A percentile compares a stretch with the other conserved stretches of the same genome.
These are phyloP conservation scores for Rhizomucor miehei DNA, from an alignment of 371 early-diverging fungal species.

Conservation along the genomic window DNA sequence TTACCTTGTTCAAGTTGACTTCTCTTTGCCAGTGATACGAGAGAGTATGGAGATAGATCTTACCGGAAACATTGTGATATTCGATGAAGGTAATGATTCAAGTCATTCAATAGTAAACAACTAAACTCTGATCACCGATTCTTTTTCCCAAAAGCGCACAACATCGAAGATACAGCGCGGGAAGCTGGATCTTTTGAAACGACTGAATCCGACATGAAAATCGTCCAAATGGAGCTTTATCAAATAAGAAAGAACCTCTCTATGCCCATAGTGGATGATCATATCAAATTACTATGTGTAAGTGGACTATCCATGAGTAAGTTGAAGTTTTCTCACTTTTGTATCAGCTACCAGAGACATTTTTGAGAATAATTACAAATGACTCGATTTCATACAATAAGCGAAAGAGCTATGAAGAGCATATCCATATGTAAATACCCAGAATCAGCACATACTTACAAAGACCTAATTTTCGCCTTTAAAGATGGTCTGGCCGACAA, in stretches of 20 bases:
- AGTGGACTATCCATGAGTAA: neutral
- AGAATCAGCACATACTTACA: neutral
- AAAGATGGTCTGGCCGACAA: conserved; percentile 39
- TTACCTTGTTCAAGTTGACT: neutral
- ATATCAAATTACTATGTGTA: conserved; percentile 36
- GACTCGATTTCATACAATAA: conserved; percentile 13
- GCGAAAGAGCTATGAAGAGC: conserved; percentile 38
- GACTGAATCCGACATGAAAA: conserved; percentile 34
- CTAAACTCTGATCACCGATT: too few relatives aligned
- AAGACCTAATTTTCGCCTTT: too few relatives aligned
- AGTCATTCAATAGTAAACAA: too few relatives aligned
- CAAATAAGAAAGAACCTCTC: conserved; percentile 12
- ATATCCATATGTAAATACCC: conserved; percentile 33
- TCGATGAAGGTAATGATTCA: conserved; percentile 90
- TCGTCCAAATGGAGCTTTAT: conserved; percentile 34
- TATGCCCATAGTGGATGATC: conserved; percentile 15
- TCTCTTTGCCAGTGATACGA: conserved; percentile 41
- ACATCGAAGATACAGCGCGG: conserved; percentile 59
- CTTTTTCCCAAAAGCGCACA: conserved; percentile 52
- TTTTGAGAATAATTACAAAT: conserved; percentile 18
- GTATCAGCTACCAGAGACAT: conserved; percentile 14
- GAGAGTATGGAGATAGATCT: conserved; percentile 58
- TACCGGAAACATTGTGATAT: conserved; percentile 68
- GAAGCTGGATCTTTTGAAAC: conserved; percentile 52
- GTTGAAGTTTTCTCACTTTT: neutral